These are phyloP conservation scores for Geotrichum fermentans DNA, from an alignment of 1,139 yeast species.

Conservation along the genomic window DNA sequence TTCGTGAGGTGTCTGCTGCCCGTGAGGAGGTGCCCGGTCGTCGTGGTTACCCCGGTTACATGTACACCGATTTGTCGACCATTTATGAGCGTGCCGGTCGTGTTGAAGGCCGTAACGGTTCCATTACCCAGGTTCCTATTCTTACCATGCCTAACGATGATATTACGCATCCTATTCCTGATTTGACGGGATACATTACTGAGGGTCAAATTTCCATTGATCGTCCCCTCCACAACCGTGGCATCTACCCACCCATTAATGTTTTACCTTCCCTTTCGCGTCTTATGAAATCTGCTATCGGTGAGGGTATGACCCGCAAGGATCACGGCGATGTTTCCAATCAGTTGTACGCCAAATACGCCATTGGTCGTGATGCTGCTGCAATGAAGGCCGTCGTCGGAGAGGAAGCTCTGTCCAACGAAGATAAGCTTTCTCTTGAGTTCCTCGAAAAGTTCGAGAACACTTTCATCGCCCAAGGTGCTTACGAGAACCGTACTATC, in stretches of 20 bases:
- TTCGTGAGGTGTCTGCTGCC: conserved; percentile 99
- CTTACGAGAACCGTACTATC: conserved; percentile 89
- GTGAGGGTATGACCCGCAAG: conserved; percentile 99
- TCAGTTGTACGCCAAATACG: conserved; percentile 97
- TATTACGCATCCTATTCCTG: conserved; percentile 99
- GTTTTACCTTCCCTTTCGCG: conserved; percentile 96
- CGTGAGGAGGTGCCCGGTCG: conserved; percentile 99
- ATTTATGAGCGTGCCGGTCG: conserved; percentile 99
- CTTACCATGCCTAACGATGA: conserved; percentile 99
- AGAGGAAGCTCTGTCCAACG: conserved; percentile 97
- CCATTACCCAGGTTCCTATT: conserved; percentile 97
- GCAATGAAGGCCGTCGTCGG: conserved; percentile 99
- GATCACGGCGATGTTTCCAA: conserved; percentile 99
- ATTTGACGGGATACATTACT: conserved; percentile 97
- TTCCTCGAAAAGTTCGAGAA: conserved; percentile 96
- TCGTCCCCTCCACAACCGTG: conserved; percentile 92
- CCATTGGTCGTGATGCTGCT: conserved; percentile 99
- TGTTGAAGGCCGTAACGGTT: conserved; percentile 99
- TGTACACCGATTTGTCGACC: conserved; percentile 98
- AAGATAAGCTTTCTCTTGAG: conserved; percentile 94
- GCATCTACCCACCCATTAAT: conserved; percentile 97
- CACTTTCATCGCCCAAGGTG: conserved; percentile 91
- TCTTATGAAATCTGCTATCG: conserved; percentile 98
- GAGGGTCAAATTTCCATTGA: conserved; percentile 98
- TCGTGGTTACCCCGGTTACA: conserved; percentile 99